These are phyloP conservation scores for Kernera saxatilis DNA, from an alignment of 345 rosid species.

Conservation along the genomic window DNA sequence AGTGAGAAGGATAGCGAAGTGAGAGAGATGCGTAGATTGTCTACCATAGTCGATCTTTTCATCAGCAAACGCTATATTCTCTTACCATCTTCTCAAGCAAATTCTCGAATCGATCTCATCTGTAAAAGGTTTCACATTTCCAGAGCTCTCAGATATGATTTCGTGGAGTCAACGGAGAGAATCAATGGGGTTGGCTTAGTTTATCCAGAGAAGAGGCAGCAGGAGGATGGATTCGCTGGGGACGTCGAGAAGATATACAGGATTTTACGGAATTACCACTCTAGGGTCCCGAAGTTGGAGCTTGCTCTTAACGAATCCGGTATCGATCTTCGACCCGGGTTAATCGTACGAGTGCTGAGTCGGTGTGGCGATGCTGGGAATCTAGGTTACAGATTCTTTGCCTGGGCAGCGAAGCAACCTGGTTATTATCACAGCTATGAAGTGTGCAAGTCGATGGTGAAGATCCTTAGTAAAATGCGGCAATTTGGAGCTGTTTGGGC, in stretches of 20 bases:
- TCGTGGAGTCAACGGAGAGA: constrained; percentile 6
- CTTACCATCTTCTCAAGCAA: constrained; percentile 11
- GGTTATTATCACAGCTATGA: constrained; percentile 67
- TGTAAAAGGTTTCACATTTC: constrained; percentile 17
- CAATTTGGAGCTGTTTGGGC: constrained; percentile 94
- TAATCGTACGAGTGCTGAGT: constrained; percentile 64
- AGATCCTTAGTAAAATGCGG: constrained; percentile 75
- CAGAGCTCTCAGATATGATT: neutral
- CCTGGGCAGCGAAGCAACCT: constrained; percentile 82
- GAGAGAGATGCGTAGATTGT: constrained; percentile 21
- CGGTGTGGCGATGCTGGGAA: constrained; percentile 91
- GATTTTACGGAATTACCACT: constrained; percentile 64
- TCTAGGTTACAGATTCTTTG: constrained; percentile 67
- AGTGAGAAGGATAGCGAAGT: neutral
- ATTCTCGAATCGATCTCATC: neutral
- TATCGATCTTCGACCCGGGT: constrained; percentile 51
- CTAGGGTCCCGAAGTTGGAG: constrained; percentile 71
- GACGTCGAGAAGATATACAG: constrained; percentile 83
- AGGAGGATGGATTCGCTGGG: constrained; percentile 49
- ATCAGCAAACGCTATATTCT: neutral
- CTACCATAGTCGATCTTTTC: constrained; percentile 2
- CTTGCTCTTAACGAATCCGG: constrained; percentile 75
- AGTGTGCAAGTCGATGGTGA: constrained; percentile 69
- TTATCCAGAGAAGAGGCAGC: constrained; percentile 31
- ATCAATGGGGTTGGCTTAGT: constrained; percentile 41